Evolutionary conservation across 2,329 filamentous ascomycete species (phyloP), one percentile per base, ranked within the genome.

Genomic region (Paraconiothyrium brasiliense): DNA sequence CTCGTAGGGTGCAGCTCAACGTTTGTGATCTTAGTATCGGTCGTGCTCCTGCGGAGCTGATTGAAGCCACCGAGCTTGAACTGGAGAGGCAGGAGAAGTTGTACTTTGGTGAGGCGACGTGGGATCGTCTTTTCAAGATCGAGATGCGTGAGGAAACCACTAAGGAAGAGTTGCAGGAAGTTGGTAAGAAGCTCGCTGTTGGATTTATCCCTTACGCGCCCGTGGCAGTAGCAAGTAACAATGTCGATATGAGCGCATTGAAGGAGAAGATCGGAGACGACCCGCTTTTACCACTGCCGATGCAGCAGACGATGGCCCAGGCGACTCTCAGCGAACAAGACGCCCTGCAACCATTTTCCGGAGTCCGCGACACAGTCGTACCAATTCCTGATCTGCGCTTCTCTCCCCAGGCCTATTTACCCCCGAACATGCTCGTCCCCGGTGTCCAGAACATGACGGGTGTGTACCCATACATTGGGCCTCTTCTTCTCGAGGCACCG

Each of bases 81-180:
- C 37, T 54, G 2, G 51, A 54, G 39, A 30, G n/a, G 22, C 44
- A 54, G 51, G 51, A 54, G 37, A 54, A 44, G 37, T 3, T 7
- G n/a, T 43, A 30, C 51, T 54, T 44, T 30, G 24, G 22, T 14
- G 6, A 44, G 37, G 14, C 3, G 35, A 16, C 43, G 8, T 54
- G 51, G 51, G 24, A 54, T 27, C 14, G 14, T 2, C 37, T 54
- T n/a, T 54, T 30, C 39, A 32, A 43, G 37, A 32, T 54, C 7
- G 22, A 54, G 3, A 6, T 16, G 4, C 22, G 51, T 6, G 13
- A 20, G 2, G 5, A n/a, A 22, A 4, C 7, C 35, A 43, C 22
- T 4, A 6, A 20, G 10, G 4, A 54, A 24, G 51, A 54, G 14
- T 1, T 37, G 32, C 16, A 16, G 32, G 48, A 37, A 32, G 37